Evolutionary conservation across 768 basidiomycete species (phyloP), one percentile per base, ranked within the genome.

Genomic region (Vishniacozyma victoriae): DNA sequence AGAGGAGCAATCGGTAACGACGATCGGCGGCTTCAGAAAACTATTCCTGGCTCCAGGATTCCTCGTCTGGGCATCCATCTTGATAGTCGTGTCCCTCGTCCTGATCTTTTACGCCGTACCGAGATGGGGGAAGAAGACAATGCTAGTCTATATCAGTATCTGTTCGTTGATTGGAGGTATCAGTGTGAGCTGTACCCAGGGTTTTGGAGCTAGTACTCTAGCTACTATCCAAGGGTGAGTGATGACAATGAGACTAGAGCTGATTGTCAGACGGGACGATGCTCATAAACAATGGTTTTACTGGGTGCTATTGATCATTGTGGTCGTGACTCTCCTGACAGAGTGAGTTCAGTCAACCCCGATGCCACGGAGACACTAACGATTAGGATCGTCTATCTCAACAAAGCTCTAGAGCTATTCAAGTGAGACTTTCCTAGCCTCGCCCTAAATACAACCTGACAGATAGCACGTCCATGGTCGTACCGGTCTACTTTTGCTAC

Each of bases 131-230:
- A 89, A 85, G 73, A 82, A 82, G 74, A 87, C 82, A 64, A 95
- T 96, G 93, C 72, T 97, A 44, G 70, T 69, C 24, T 68, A 93
- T 71, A 92, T 97, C 55, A 76, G 79, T 35, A 87, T 99, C 37
- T 99, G 95, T 73, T 88, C 85, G 55, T 83, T 96, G 79, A 96
- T 99, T 64, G 95, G 95, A 15, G 95, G 95, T 0, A 52, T 73
- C 40, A 64, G 61, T 26, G 72, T 73, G 24, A 63, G 59, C 60
- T 92, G 93, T 46, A 93, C 92, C 13, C 91, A 89, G 25, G 93
- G 95, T 26, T 78, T 96, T 29, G 91, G 95, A 37, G 77, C 87
- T 35, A 85, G 90, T 18, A 95, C 97, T 60, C 84, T 99, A 22
- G 82, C 85, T 1, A 67, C 64, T 18, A 75, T 76, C 16, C 64